phyloP scores from a whole-genome alignment of 2,329 filamentous ascomycete species.

The Mycogone perniciosa region DNA sequence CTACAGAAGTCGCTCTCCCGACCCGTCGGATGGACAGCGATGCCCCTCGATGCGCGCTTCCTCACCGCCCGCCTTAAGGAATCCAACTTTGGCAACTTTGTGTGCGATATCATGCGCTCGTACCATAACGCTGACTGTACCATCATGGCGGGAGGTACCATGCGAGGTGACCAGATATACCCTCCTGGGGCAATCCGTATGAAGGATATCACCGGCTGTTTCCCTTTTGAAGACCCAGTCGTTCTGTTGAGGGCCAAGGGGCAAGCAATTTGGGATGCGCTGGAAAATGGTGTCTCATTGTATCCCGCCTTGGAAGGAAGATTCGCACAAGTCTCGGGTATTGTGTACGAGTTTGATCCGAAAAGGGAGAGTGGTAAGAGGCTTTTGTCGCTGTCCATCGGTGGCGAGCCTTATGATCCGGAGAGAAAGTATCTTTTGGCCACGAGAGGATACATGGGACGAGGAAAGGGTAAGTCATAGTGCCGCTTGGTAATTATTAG shows the following conservation, averaged over 20 bases:
- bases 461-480: slow-evolving; percentile 55
- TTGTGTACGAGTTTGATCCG: slow-evolving; percentile 67
- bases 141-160: slow-evolving; percentile 79
- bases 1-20: slow-evolving; percentile 74
- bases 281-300: slow-evolving; percentile 76
- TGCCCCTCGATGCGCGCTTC: slow-evolving; percentile 79
- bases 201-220: slow-evolving; percentile 81
- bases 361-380: slow-evolving; percentile 53
- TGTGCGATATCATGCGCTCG: slow-evolving; percentile 83
- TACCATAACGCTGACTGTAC: slow-evolving; percentile 77
- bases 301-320: slow-evolving; percentile 79
- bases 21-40: slow-evolving; percentile 74
- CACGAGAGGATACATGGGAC: slow-evolving; percentile 82
- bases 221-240: slow-evolving; percentile 87
- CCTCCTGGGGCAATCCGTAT: slow-evolving; percentile 70
- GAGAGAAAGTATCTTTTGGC: slow-evolving; percentile 63
- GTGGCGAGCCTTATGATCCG: slow-evolving; percentile 53
- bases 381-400: slow-evolving; percentile 56
- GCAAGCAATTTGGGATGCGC: slow-evolving; percentile 64
- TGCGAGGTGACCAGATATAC: slow-evolving; percentile 84
- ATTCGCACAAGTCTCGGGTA: slow-evolving; percentile 83
- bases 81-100: slow-evolving; percentile 84
- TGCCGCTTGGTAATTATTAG: neutral
- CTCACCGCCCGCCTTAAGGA: slow-evolving; percentile 71
- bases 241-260: slow-evolving; percentile 70